Percentiles rank a stretch among this genome's conserved stretches.
Conservation (phyloP, 805 yeast genomes). For the Monosporozyma unispora region DNA sequence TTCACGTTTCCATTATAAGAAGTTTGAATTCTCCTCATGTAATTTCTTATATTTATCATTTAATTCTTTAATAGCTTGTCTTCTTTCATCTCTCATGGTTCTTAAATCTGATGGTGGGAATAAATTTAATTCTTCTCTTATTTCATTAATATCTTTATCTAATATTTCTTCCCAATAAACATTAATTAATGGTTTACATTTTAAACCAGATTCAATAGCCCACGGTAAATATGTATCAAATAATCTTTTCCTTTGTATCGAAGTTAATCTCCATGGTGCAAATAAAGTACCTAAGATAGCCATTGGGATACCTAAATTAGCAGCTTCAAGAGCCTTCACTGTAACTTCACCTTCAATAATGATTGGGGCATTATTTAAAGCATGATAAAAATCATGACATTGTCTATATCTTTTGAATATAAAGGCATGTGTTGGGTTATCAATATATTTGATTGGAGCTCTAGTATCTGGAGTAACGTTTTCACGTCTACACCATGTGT, state of each 20-base stretch:
- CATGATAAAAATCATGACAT: conserved; percentile 94
- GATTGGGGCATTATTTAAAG: conserved; percentile 82
- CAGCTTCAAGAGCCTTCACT: conserved; percentile 82
- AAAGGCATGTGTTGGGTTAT: conserved; percentile 83
- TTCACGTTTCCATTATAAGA: not conserved
- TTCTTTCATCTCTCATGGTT: conserved; percentile 39
- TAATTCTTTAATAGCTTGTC: conserved; percentile 15
- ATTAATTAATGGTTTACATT: conserved; percentile 68
- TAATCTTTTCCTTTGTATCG: conserved; percentile 54
- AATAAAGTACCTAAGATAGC: conserved; percentile 87
- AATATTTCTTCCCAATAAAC: conserved; percentile 87
- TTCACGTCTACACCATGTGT: conserved; percentile 74
- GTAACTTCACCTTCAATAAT: conserved; percentile 95
- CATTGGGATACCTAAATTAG: conserved; percentile 91
- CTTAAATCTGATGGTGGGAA: conserved; percentile 76
- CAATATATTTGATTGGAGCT: conserved; percentile 77
- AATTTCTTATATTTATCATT: conserved; percentile 19
- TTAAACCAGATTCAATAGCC: conserved; percentile 68
- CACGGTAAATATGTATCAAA: conserved; percentile 73
- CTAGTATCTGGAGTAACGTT: conserved; percentile 92
- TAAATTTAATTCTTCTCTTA: conserved; percentile 65
- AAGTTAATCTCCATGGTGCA: conserved; percentile 71
- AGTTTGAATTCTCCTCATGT: not conserved
- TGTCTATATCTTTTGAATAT: conserved; percentile 92
- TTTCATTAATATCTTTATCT: conserved; percentile 60